phyloP scores from a whole-genome alignment of 163 green algal genomes.

The Scenedesmus sp. region DNA sequence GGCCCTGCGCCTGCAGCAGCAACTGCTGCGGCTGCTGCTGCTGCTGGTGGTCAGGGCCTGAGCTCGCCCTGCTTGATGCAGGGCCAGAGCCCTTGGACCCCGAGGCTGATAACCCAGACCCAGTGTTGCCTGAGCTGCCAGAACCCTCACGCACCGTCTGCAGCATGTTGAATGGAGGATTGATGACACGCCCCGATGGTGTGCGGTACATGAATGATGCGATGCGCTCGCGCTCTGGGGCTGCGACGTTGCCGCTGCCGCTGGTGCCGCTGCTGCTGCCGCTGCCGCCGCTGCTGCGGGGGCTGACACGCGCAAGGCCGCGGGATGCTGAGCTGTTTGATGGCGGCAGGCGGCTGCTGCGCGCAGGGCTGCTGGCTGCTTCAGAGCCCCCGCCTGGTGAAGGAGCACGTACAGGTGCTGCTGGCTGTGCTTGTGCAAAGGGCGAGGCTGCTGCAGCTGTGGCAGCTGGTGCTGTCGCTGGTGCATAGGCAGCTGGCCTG shows the following conservation, averaged over 20 bases:
- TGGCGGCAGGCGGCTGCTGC: background rate
- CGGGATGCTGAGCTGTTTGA: background rate
- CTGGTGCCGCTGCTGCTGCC: background rate
- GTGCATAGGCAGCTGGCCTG: background rate
- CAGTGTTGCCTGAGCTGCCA: background rate
- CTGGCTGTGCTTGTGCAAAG: constrained; percentile 8
- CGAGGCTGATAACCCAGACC: background rate
- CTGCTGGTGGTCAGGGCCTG: background rate
- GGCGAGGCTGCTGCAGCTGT: background rate
- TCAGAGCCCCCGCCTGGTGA: background rate
- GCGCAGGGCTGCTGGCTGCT: background rate
- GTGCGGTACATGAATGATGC: constrained; percentile 32
- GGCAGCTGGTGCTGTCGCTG: background rate
- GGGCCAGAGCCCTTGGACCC: background rate
- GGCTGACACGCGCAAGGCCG: background rate
- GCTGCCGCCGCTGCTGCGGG: background rate
- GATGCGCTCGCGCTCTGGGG: background rate
- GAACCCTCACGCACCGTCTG: constrained; percentile 36
- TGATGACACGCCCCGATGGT: constrained; percentile 10
- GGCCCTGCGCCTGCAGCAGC: background rate
- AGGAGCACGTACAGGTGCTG: background rate
- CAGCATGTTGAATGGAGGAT: background rate
- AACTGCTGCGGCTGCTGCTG: background rate
- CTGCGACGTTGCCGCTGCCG: background rate
- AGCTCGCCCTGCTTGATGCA: constrained; percentile 8